These are phyloP conservation scores for Malassezia caprae DNA, from an alignment of 1,284 basidiomycete species.

Conservation along the genomic window DNA sequence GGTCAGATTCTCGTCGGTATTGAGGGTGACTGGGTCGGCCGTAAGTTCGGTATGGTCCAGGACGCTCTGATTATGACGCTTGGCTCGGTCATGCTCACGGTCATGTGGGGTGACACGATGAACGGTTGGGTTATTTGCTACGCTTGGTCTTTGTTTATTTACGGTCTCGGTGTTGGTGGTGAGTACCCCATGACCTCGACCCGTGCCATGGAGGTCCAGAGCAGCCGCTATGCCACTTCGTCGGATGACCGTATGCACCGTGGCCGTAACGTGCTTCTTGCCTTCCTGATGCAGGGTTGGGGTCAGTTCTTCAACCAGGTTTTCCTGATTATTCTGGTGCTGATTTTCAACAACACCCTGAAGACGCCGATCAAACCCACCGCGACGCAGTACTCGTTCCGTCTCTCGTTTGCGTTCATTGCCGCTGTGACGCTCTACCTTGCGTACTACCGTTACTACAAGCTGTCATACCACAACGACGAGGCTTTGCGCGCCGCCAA, in stretches of 20 bases:
- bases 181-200: constrained; percentile 56
- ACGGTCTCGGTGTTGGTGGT: constrained; percentile 52
- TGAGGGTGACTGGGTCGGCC: constrained; percentile 56
- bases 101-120: constrained; percentile 53
- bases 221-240: constrained; percentile 48
- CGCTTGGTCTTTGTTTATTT: constrained; percentile 52
- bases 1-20: constrained; percentile 55
- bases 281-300: constrained; percentile 55
- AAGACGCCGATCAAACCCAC: constrained; percentile 48
- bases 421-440: constrained; percentile 53
- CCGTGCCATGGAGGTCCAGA: constrained; percentile 52
- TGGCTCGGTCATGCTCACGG: constrained; percentile 54
- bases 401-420: constrained; percentile 54
- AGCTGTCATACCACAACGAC: constrained; percentile 46
- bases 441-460: constrained; percentile 54
- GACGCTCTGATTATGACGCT: constrained; percentile 50
- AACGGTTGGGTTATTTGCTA: constrained; percentile 56
- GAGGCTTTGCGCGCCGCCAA: constrained; percentile 50
- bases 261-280: constrained; percentile 54
- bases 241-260: constrained; percentile 54
- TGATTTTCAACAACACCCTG: constrained; percentile 52
- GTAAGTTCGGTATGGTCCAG: constrained; percentile 52
- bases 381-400: constrained; percentile 54
- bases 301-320: constrained; percentile 55
- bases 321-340: constrained; percentile 52